Percentiles rank a stretch among this genome's conserved stretches.
Evolutionary conservation across 768 basidiomycete species (phyloP).

Genomic region (Termitomyces sp.): DNA sequence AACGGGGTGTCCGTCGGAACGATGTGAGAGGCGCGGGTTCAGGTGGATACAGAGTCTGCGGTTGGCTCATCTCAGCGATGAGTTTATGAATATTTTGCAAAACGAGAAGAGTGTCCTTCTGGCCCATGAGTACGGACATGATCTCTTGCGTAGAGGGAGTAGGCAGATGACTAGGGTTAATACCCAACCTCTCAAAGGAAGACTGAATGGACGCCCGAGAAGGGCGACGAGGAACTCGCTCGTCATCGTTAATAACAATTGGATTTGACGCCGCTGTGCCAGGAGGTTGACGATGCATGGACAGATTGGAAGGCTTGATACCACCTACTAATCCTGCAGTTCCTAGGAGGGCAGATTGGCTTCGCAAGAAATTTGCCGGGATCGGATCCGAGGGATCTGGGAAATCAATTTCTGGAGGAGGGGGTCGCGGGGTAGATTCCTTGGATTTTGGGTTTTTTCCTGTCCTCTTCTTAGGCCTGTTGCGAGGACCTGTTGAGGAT

Average conservation of each 20-base stretch:
- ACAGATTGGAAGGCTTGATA: conserved; percentile 56
- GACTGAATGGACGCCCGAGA: conserved; percentile 18
- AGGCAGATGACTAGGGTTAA: conserved; percentile 45
- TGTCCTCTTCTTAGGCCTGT: conserved; percentile 31
- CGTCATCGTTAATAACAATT: conserved; percentile 67
- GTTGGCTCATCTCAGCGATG: conserved; percentile 37
- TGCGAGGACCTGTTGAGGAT: conserved; percentile 23
- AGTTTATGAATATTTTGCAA: conserved; percentile 61
- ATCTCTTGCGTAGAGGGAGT: conserved; percentile 58
- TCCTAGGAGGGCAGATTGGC: conserved; percentile 69
- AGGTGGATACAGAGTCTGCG: not conserved
- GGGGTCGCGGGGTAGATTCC: conserved; percentile 43
- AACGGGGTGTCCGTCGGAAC: conserved; percentile 14
- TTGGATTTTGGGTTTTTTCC: conserved; percentile 34
- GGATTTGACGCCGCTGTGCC: conserved; percentile 63
- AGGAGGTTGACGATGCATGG: conserved; percentile 36
- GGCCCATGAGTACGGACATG: conserved; percentile 54
- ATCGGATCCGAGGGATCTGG: conserved; percentile 61
- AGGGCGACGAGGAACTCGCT: conserved; percentile 30
- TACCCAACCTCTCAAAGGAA: conserved; percentile 32
- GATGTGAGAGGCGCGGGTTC: conserved; percentile 12
- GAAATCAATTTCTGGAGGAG: conserved; percentile 56
- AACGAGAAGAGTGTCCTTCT: conserved; percentile 68
- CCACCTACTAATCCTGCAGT: conserved; percentile 69
- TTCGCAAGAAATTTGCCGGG: conserved; percentile 71